phyloP scores from a whole-genome alignment of 1,284 basidiomycete genomes.

The Heterobasidion occidentale region DNA sequence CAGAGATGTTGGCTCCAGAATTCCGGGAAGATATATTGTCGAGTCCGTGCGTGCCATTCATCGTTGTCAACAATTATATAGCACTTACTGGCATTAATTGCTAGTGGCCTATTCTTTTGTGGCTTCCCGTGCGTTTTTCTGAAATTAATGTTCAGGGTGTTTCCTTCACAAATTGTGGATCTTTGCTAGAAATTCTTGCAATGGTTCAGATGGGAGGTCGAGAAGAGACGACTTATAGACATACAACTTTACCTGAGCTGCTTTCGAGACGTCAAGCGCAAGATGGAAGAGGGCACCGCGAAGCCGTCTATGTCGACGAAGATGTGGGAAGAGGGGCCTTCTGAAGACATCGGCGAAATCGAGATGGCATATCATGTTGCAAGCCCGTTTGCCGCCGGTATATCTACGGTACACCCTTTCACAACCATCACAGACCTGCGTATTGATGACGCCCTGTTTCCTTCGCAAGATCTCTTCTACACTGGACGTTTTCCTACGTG shows the following conservation, averaged over 20 bases:
- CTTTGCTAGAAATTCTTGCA: neutral
- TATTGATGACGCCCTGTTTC: neutral
- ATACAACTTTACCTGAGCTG: neutral
- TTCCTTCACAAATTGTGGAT: neutral
- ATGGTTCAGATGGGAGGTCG: conserved; percentile 1
- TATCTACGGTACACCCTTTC: neutral
- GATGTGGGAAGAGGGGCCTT: neutral
- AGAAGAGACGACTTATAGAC: neutral
- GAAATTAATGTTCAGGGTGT: neutral
- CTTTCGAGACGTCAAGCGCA: conserved; percentile 1
- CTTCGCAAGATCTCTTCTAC: neutral
- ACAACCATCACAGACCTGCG: neutral
- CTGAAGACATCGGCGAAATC: neutral
- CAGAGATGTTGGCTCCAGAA: neutral
- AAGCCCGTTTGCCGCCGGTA: conserved; percentile 3
- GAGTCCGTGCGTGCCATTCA: conserved; percentile 1
- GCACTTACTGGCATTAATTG: neutral
- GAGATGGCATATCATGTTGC: conserved; percentile 3
- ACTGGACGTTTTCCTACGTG: conserved; percentile 2
- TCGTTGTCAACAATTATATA: neutral
- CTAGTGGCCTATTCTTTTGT: conserved; percentile 2
- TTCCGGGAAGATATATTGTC: conserved; percentile 2
- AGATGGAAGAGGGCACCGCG: conserved; percentile 1
- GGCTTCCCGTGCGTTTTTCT: conserved; percentile 1
- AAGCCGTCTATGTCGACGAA: conserved; percentile 1